These are phyloP conservation scores for Backusella mclennaniae DNA, from an alignment of 192 early-diverging fungal genomes.

Conservation along the genomic window DNA sequence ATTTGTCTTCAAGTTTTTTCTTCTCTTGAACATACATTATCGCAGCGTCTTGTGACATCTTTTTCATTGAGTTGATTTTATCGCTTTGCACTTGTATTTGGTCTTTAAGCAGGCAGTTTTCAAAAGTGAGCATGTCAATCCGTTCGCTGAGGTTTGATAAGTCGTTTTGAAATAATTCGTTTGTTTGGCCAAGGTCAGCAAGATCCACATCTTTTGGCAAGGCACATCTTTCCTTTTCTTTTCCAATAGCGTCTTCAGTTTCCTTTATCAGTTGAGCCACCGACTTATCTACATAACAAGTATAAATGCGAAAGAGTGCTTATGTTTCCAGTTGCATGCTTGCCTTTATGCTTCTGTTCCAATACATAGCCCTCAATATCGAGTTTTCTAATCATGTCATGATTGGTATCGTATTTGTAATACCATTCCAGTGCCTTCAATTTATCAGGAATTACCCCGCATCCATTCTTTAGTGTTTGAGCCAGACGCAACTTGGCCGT, in stretches of 20 bases:
- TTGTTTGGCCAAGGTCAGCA: neutral
- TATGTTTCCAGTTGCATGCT: too few relatives aligned
- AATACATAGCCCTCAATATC: too few relatives aligned
- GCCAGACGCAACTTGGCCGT: too few relatives aligned
- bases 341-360: too few relatives aligned
- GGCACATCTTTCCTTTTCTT: neutral
- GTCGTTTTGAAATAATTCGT: neutral
- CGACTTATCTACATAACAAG: too few relatives aligned
- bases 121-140: neutral
- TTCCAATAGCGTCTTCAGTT: neutral
- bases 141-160: neutral
- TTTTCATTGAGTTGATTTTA: neutral
- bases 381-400: too few relatives aligned
- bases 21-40: neutral
- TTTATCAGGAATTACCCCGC: too few relatives aligned
- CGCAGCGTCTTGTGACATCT: neutral
- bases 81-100: neutral
- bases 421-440: too few relatives aligned
- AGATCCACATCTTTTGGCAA: neutral
- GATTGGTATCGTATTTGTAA: too few relatives aligned
- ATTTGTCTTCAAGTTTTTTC: neutral
- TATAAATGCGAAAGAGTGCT: too few relatives aligned
- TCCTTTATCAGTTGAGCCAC: neutral
- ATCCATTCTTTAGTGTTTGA: too few relatives aligned
- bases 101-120: neutral